These are phyloP conservation scores for Thraustochytrium sp. DNA, from an alignment of 352 stramenopile genomes.

Conservation along the genomic window DNA sequence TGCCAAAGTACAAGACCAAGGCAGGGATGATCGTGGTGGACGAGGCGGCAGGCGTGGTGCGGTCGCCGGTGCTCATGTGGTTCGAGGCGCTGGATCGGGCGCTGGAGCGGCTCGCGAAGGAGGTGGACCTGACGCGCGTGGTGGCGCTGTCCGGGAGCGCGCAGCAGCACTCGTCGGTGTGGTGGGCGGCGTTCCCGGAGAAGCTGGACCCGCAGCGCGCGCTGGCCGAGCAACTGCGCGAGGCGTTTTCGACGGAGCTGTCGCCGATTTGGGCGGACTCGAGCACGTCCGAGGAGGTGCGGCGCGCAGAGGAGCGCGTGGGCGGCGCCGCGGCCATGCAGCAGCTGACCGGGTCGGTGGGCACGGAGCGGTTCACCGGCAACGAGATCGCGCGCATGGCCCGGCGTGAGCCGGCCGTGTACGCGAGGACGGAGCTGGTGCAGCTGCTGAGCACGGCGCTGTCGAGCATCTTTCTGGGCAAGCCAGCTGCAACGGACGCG, in stretches of 20 bases:
- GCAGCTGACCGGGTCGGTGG: conserved; percentile 45
- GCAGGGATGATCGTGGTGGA: conserved; percentile 37
- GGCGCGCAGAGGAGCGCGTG: conserved; percentile 1
- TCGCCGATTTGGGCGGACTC: conserved; percentile 50
- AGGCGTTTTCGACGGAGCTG: neutral
- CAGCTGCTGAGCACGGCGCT: conserved; percentile 46
- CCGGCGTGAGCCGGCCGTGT: conserved; percentile 2
- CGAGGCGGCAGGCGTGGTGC: conserved; percentile 41
- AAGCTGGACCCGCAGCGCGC: neutral
- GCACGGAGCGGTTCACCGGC: conserved; percentile 50
- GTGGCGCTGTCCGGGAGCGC: conserved; percentile 24
- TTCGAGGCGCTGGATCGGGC: conserved; percentile 47
- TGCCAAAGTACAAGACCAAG: conserved; percentile 45
- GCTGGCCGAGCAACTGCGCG: neutral
- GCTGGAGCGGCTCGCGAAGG: conserved; percentile 27
- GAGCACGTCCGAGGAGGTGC: conserved; percentile 42
- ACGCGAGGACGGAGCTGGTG: conserved; percentile 31
- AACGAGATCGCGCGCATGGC: conserved; percentile 48
- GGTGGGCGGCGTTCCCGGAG: conserved; percentile 6
- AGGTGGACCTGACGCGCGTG: conserved; percentile 21
- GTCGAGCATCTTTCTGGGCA: conserved; percentile 43
- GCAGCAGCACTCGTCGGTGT: conserved; percentile 50
- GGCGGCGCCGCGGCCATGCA: conserved; percentile 43
- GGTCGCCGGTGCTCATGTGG: conserved; percentile 48
- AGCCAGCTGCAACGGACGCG: conserved; percentile 34